Percentiles rank a stretch among this genome's conserved stretches.
Conservation (phyloP, 2,329 filamentous ascomycete genomes). For the Fusarium haematococcum region DNA sequence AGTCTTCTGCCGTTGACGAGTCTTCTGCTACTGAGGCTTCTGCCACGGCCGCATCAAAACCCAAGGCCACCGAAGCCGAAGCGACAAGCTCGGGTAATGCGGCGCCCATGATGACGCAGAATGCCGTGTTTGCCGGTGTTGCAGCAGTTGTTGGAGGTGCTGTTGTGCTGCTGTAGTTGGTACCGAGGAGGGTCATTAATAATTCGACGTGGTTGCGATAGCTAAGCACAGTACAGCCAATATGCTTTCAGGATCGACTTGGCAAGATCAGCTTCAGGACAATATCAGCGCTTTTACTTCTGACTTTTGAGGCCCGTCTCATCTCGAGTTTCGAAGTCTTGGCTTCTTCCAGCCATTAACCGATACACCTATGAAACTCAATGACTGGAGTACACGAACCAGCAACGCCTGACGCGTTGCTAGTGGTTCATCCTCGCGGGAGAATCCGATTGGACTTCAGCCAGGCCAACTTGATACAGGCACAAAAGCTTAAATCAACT, state of each 20-base stretch:
- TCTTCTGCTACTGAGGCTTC: constrained; percentile 8
- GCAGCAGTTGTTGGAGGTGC: constrained; percentile 50
- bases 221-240: neutral
- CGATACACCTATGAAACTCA: neutral
- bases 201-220: neutral
- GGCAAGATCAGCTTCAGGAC: neutral
- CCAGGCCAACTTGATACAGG: neutral
- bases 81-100: constrained; percentile 32
- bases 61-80: constrained; percentile 28
- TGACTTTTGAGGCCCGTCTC: neutral
- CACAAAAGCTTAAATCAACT: neutral
- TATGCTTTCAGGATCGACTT: neutral
- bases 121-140: constrained; percentile 51
- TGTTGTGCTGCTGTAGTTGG: constrained; percentile 48
- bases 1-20: constrained; percentile 8
- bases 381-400: neutral
- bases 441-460: neutral
- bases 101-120: constrained; percentile 48
- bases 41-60: constrained; percentile 19
- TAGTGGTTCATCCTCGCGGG: neutral
- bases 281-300: neutral
- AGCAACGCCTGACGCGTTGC: neutral
- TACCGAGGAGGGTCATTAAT: neutral
- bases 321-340: neutral
- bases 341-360: neutral